Evolutionary conservation across 148 eudicot genomes (phyloP).

Genomic region (Fagopyrum homotropicum): DNA sequence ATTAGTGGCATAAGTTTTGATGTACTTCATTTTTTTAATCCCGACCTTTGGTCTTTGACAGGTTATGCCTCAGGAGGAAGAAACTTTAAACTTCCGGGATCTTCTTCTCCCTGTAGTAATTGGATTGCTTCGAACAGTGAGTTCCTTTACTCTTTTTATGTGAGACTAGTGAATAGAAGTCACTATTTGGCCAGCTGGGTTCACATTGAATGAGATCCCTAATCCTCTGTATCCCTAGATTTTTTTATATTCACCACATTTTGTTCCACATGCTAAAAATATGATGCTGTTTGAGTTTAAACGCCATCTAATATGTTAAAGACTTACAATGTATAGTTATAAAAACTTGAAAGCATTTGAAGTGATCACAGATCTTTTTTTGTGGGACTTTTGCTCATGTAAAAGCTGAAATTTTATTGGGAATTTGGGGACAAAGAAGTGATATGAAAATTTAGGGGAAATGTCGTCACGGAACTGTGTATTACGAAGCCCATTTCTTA

Average conservation of each 20-base stretch:
- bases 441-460: too few relatives aligned
- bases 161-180: background rate
- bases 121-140: slow-evolving; percentile 92
- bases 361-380: too few relatives aligned
- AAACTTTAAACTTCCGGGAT: slow-evolving; percentile 60
- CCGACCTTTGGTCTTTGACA: slow-evolving; percentile 25
- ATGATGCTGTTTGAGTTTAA: background rate
- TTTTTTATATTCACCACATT: background rate
- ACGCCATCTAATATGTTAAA: background rate
- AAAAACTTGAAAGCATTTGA: too few relatives aligned
- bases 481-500: background rate
- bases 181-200: background rate
- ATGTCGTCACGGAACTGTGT: too few relatives aligned
- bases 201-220: background rate
- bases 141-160: slow-evolving; percentile 15
- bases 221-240: background rate
- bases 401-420: too few relatives aligned
- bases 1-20: background rate
- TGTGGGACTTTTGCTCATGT: too few relatives aligned
- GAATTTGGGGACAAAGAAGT: too few relatives aligned
- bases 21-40: background rate
- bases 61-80: slow-evolving; percentile 69
- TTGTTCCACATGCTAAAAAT: background rate
- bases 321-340: too few relatives aligned
- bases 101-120: slow-evolving; percentile 75